These are phyloP conservation scores for Fereydounia khargensis DNA, from an alignment of 1,284 basidiomycete species.

Conservation along the genomic window DNA sequence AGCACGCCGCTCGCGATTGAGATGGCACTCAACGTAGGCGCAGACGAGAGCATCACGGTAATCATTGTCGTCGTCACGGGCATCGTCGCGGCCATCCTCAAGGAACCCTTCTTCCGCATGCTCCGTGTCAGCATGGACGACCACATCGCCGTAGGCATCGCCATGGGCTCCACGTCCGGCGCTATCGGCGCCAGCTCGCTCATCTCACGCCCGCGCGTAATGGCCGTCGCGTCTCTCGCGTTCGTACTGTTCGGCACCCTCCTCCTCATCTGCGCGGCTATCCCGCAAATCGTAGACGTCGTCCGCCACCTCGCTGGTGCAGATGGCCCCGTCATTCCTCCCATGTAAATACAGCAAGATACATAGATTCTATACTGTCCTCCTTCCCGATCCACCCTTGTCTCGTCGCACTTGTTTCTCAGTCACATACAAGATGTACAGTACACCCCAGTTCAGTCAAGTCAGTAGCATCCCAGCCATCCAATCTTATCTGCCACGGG, in stretches of 20 bases:
- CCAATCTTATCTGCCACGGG: no score
- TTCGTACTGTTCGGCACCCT: conserved; percentile 48
- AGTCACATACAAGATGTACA: no score
- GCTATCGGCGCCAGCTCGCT: conserved; percentile 42
- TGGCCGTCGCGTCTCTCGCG: conserved; percentile 38
- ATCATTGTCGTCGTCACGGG: conserved; percentile 50
- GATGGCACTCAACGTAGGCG: conserved; percentile 32
- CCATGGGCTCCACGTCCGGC: conserved; percentile 42
- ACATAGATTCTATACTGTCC: no score
- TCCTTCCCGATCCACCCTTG: no score
- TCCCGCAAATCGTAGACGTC: conserved; percentile 33
- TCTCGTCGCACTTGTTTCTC: no score
- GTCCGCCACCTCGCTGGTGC: conserved; percentile 11
- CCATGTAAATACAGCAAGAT: no score
- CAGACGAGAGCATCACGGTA: conserved; percentile 43
- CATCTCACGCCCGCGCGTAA: conserved; percentile 33
- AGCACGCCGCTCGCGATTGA: conserved; percentile 47
- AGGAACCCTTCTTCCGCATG: conserved; percentile 41
- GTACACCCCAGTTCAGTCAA: no score
- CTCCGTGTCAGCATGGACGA: conserved; percentile 27
- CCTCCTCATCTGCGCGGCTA: conserved; percentile 35
- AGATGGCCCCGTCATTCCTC: no score
- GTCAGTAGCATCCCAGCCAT: no score
- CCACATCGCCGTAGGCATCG: conserved; percentile 38
- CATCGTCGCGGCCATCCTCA: conserved; percentile 40